These are phyloP conservation scores for Hevea brasiliensis DNA, from an alignment of 345 rosid species.

Conservation along the genomic window DNA sequence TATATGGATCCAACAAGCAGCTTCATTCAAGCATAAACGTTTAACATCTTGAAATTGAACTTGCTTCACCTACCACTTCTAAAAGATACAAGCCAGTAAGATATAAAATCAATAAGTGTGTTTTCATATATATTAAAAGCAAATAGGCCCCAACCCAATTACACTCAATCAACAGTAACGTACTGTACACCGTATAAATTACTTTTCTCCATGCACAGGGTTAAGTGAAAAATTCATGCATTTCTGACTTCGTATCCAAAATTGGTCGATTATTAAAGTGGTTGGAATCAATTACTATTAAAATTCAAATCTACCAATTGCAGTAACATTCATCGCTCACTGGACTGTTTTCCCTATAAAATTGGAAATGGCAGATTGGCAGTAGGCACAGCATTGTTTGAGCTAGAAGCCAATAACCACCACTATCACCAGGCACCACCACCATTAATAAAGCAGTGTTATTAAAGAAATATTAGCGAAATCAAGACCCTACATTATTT, in stretches of 20 bases:
- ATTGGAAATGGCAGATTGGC: neutral
- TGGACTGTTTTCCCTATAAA: neutral
- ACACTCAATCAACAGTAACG: constrained; percentile 5
- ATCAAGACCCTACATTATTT: no score
- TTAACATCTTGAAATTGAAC: constrained; percentile 4
- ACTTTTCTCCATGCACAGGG: neutral
- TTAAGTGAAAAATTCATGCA: neutral
- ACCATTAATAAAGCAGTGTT: no score
- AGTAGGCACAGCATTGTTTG: neutral
- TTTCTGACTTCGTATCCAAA: neutral
- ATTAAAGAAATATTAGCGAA: no score
- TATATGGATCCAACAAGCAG: neutral
- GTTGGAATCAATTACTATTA: neutral
- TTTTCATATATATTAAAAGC: neutral
- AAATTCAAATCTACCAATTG: neutral
- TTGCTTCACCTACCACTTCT: neutral
- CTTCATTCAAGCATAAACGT: neutral
- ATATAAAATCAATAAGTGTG: neutral
- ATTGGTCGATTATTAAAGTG: neutral
- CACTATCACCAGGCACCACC: neutral
- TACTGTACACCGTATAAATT: constrained; percentile 3
- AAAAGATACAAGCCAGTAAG: neutral
- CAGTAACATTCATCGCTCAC: neutral
- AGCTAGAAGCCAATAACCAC: neutral
- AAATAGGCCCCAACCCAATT: neutral